phyloP scores from a whole-genome alignment of 2,329 filamentous ascomycete genomes.

The Aphanocladium album region DNA sequence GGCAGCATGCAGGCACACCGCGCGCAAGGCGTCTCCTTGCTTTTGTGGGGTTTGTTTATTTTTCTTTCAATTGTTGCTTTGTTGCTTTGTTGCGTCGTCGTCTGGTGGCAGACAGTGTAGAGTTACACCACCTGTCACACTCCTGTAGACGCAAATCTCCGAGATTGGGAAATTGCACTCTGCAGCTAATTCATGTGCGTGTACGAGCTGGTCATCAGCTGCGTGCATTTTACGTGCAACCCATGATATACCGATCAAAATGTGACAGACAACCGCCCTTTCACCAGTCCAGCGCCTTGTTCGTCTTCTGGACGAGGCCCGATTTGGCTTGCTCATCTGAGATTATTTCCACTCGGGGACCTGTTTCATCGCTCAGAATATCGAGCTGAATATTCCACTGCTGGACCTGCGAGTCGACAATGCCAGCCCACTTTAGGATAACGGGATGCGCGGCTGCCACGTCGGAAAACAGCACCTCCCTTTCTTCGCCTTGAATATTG shows the following conservation, averaged over 20 bases:
- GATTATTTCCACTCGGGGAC: constrained; percentile 23
- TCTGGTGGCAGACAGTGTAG: not conserved
- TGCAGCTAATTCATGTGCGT: not conserved
- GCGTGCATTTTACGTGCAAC: not conserved
- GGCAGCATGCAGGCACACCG: too few relatives aligned
- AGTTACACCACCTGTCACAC: not conserved
- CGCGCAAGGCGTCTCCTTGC: not conserved
- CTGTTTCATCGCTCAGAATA: constrained; percentile 30
- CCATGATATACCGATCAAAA: not conserved
- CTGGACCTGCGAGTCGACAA: constrained; percentile 27
- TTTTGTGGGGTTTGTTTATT: not conserved
- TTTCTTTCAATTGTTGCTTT: not conserved
- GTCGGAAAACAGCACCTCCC: constrained; percentile 51
- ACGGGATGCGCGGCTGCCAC: constrained; percentile 66
- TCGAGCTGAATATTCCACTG: constrained; percentile 30
- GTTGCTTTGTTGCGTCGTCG: not conserved
- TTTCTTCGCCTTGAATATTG: constrained; percentile 27
- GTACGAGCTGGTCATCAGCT: not conserved
- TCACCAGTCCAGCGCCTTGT: constrained; percentile 36
- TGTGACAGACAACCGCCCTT: not conserved
- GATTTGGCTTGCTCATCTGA: constrained; percentile 24
- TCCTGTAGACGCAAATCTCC: not conserved
- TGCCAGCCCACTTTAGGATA: constrained; percentile 54
- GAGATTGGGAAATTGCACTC: not conserved
- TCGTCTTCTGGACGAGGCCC: constrained; percentile 21